Conservation (phyloP, 139 green algal genomes). For the Tetradesmus obliquus region DNA sequence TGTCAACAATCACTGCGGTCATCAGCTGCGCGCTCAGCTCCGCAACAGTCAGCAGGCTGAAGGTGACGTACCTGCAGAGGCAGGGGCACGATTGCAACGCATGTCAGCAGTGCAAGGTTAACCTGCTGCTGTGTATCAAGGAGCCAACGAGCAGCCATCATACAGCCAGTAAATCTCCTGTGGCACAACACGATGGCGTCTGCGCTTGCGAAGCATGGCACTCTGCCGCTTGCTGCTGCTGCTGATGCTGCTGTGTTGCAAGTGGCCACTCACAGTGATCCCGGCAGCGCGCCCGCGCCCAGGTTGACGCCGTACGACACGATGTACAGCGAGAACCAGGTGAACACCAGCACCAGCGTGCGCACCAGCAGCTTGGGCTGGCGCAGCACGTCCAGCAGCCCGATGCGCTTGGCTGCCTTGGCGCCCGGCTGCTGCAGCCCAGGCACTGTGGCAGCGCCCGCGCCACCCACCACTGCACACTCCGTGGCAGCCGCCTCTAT, state of each 20-base stretch:
- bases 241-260: neutral
- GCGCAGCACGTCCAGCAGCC: neutral
- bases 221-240: neutral
- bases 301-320: slow-evolving; percentile 27
- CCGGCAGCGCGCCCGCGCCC: slow-evolving; percentile 6
- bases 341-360: slow-evolving; percentile 55
- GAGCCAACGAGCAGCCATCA: no score
- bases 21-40: slow-evolving; percentile 26
- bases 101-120: neutral
- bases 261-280: slow-evolving; percentile 2
- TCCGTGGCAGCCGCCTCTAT: neutral
- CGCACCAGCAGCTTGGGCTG: slow-evolving; percentile 53
- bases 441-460: neutral
- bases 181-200: no score
- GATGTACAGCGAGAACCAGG: slow-evolving; percentile 44
- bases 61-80: slow-evolving; percentile 23
- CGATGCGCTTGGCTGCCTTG: neutral
- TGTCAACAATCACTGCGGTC: neutral
- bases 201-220: neutral
- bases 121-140: neutral
- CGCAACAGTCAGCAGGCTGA: neutral
- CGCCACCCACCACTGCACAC: neutral
- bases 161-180: no score
- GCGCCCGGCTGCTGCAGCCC: neutral
- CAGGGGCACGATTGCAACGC: neutral